Base-by-base conservation (phyloP, 1,139 yeast species). In the Yamadazyma taylorii region DNA sequence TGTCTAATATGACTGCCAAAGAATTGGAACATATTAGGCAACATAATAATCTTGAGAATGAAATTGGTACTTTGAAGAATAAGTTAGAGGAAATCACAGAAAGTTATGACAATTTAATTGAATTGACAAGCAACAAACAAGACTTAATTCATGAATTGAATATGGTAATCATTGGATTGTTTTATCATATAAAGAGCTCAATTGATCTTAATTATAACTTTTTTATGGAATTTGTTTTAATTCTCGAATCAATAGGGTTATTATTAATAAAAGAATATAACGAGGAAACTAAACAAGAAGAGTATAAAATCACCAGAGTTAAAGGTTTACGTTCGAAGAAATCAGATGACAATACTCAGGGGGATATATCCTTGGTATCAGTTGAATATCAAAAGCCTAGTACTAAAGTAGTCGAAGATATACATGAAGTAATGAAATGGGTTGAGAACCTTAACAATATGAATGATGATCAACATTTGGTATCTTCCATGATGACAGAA, bases 181-280 rank as follows among this genome's bases (percentile, higher is more conserved):
- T 61, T 28, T 26, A 32, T 7, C 51, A 49, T 26, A 36, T 64
- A 2, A 52, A 50, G 31, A 37, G 37, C 16, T 51, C 66, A 5
- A 41, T 56, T 3, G 50, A 48, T 4, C 43, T 46, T 16, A 53
- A 56, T 34, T 62, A 53, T 43, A 58, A 58, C 9, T 60, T 53
- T 35, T 61, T 71, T 38, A 44, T 62, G 16, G 75, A 81, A 28
- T 70, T 77, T 36, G 79, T 86, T 49, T 66, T 75, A 36, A 65
- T 85, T 2, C 65, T 90, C 37, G 96, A 87, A 52, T 74, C 85
- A 2, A 80, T 89, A 72, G 97, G 97, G 1, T 66, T 90, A 36
- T 58, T 85, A 16, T 63, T 85, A 33, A 68, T 75, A 0, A 63
- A 67, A 36, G 78, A 75, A 30, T 47, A 47, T 33, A 48, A 46